Evolutionary conservation across 768 basidiomycete genomes (phyloP).

Genomic region (Tylopilus cervinicoccineus): DNA sequence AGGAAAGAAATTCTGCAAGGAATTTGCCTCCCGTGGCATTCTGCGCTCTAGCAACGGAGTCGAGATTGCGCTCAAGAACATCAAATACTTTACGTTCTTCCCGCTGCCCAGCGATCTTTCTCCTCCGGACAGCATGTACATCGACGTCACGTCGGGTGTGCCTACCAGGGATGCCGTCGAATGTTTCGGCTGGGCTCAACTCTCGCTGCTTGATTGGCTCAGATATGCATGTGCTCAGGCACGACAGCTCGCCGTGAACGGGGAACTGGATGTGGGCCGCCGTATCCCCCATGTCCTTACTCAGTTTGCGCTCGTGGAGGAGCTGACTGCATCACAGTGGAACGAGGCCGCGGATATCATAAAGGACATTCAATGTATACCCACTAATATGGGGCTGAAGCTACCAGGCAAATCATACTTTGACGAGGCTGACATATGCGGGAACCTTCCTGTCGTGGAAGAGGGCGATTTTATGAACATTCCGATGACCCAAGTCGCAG

Average conservation of each 20-base stretch:
- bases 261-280: constrained; percentile 39
- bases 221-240: constrained; percentile 48
- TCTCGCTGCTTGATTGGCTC: constrained; percentile 72
- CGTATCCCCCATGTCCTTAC: constrained; percentile 56
- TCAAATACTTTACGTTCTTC: constrained; percentile 46
- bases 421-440: constrained; percentile 77
- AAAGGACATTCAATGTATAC: constrained; percentile 54
- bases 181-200: constrained; percentile 74
- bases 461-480: constrained; percentile 1
- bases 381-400: constrained; percentile 70
- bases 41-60: not conserved
- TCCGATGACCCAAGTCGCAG: not conserved
- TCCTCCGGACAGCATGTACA: constrained; percentile 68
- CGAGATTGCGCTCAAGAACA: constrained; percentile 48
- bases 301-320: constrained; percentile 77
- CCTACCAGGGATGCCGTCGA: constrained; percentile 32
- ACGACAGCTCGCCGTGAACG: not conserved
- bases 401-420: constrained; percentile 75
- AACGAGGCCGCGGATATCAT: constrained; percentile 47
- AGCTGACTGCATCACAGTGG: constrained; percentile 50
- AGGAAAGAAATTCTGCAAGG: not conserved
- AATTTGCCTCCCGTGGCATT: constrained; percentile 46
- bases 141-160: constrained; percentile 56
- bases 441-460: constrained; percentile 12
- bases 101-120: constrained; percentile 73